Evolutionary conservation across 1,284 basidiomycete genomes (phyloP).

Genomic region (Tremellales sp.): DNA sequence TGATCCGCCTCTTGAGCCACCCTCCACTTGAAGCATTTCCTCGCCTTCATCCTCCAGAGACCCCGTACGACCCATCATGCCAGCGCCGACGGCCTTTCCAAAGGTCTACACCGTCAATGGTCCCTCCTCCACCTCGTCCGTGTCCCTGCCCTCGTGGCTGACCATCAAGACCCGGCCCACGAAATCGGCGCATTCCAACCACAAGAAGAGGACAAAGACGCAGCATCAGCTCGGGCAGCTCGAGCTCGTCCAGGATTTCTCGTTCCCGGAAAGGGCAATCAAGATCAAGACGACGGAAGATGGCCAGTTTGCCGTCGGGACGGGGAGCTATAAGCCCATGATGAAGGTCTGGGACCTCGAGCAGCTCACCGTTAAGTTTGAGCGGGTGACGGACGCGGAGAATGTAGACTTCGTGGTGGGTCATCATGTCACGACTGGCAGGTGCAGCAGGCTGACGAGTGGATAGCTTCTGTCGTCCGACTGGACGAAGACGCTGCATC

Average conservation of each 20-base stretch:
- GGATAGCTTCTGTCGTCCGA: slow-evolving; percentile 87
- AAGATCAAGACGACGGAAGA: slow-evolving; percentile 85
- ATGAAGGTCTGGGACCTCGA: slow-evolving; percentile 94
- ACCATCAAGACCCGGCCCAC: slow-evolving; percentile 57
- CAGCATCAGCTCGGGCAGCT: slow-evolving; percentile 53
- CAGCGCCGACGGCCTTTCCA: slow-evolving; percentile 51
- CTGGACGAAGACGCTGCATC: slow-evolving; percentile 98
- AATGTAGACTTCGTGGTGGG: slow-evolving; percentile 97
- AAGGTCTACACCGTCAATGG: slow-evolving; percentile 91
- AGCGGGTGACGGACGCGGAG: slow-evolving; percentile 92
- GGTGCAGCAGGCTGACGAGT: slow-evolving; percentile 3
- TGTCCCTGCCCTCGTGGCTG: slow-evolving; percentile 84
- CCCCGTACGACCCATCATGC: slow-evolving; percentile 16
- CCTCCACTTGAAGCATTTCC: neutral
- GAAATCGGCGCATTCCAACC: slow-evolving; percentile 19
- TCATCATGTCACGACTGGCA: slow-evolving; percentile 41
- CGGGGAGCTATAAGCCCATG: slow-evolving; percentile 97
- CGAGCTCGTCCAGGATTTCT: slow-evolving; percentile 90
- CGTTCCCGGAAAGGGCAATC: slow-evolving; percentile 95
- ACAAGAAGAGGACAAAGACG: slow-evolving; percentile 46
- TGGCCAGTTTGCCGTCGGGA: slow-evolving; percentile 87
- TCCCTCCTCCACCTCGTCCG: slow-evolving; percentile 72
- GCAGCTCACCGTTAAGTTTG: slow-evolving; percentile 90
- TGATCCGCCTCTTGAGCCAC: neutral
- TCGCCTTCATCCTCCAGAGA: neutral